A percentile compares a stretch with the other conserved stretches of the same genome.
Evolutionary conservation across 768 basidiomycete species (phyloP).

Genomic region (Hemileccinum impolitum): DNA sequence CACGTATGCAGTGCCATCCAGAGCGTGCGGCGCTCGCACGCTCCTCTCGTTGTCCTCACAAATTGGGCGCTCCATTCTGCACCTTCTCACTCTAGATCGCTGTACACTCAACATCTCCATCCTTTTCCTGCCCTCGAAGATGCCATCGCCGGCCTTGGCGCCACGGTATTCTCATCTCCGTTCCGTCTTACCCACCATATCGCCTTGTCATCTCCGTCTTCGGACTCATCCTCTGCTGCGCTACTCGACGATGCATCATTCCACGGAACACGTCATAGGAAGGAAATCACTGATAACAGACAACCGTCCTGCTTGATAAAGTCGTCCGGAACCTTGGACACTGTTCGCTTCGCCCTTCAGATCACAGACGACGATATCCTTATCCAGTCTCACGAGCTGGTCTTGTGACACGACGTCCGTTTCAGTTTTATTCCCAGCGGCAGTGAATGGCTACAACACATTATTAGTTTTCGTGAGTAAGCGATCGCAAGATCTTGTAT

Average conservation of each 20-base stretch:
- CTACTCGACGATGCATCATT: conserved; percentile 14
- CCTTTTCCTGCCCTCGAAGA: conserved; percentile 37
- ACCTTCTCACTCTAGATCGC: conserved; percentile 19
- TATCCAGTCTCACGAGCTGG: background rate
- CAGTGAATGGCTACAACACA: conserved; percentile 2
- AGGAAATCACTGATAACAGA: conserved; percentile 14
- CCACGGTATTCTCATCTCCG: conserved; percentile 20
- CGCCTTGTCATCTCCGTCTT: conserved; percentile 30
- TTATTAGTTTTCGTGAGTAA: conserved; percentile 1
- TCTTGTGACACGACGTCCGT: background rate
- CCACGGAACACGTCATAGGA: conserved; percentile 19
- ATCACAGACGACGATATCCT: conserved; percentile 21
- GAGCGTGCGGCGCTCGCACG: conserved; percentile 44
- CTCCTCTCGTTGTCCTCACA: conserved; percentile 52
- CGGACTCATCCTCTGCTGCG: conserved; percentile 12
- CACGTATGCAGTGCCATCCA: conserved; percentile 50
- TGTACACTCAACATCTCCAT: conserved; percentile 53
- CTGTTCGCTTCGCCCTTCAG: conserved; percentile 21
- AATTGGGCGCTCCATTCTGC: conserved; percentile 54
- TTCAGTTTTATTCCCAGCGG: background rate
- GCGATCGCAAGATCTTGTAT: conserved; percentile 8
- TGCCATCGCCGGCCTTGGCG: conserved; percentile 11
- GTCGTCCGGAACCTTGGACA: conserved; percentile 21
- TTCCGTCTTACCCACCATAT: conserved; percentile 40
- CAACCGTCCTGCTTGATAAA: conserved; percentile 28